phyloP scores from a whole-genome alignment of 768 basidiomycete genomes.

The Crepidotus variabilis region DNA sequence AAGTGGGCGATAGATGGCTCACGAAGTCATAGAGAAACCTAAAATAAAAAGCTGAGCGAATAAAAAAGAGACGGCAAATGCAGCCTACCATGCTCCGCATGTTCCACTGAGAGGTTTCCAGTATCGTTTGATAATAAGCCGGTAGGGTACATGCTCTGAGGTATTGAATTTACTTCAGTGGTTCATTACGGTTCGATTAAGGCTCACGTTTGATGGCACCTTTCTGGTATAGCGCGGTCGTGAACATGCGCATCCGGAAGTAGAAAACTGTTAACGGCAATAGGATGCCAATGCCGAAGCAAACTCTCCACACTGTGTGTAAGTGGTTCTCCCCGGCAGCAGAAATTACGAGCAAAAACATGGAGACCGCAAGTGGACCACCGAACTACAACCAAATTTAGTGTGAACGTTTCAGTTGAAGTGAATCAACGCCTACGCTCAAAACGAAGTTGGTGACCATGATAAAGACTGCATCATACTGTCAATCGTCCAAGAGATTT shows the following conservation, averaged over 20 bases:
- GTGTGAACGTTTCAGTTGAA: background rate
- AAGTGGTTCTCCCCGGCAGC: slow-evolving; percentile 62
- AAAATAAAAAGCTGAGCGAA: background rate
- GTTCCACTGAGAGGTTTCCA: slow-evolving; percentile 71
- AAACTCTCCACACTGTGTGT: slow-evolving; percentile 63
- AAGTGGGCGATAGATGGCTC: slow-evolving; percentile 5
- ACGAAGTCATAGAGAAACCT: slow-evolving; percentile 75
- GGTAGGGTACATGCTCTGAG: slow-evolving; percentile 56
- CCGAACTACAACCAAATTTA: slow-evolving; percentile 40
- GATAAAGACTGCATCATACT: slow-evolving; percentile 48
- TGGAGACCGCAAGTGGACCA: slow-evolving; percentile 59
- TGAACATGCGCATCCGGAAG: slow-evolving; percentile 73
- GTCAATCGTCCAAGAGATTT: background rate
- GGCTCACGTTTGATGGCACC: slow-evolving; percentile 60
- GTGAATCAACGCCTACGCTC: slow-evolving; percentile 34
- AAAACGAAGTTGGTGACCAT: slow-evolving; percentile 75
- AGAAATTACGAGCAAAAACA: slow-evolving; percentile 67
- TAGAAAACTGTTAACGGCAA: slow-evolving; percentile 66
- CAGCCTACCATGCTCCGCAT: slow-evolving; percentile 61
- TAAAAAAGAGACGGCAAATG: background rate
- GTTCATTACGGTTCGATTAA: background rate
- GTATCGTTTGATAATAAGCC: slow-evolving; percentile 55
- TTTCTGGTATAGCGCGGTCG: slow-evolving; percentile 56
- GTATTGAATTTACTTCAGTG: background rate
- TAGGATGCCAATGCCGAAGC: slow-evolving; percentile 59